These are phyloP conservation scores for Nakataea oryzae DNA, from an alignment of 2,329 filamentous ascomycete genomes.

Conservation along the genomic window DNA sequence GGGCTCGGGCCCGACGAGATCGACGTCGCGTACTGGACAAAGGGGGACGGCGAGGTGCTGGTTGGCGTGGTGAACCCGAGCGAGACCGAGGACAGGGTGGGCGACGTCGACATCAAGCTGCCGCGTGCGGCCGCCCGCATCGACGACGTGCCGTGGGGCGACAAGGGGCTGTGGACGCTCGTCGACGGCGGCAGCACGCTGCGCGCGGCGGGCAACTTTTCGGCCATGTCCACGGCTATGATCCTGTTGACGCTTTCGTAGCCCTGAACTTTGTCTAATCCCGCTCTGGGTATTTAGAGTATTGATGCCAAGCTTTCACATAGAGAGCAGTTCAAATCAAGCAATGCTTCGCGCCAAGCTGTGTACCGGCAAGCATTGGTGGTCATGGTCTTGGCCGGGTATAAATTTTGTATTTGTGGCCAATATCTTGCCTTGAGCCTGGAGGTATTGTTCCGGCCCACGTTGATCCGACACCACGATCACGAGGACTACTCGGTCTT, in stretches of 20 bases:
- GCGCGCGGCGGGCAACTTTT: neutral
- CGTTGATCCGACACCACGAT: fast-evolving
- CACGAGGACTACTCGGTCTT: neutral
- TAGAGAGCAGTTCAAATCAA: no score
- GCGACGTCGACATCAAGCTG: conserved; percentile 11
- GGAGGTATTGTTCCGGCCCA: no score
- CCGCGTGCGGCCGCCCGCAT: conserved; percentile 4
- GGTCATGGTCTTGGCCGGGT: neutral
- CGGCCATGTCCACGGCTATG: neutral
- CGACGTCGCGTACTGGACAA: conserved; percentile 25
- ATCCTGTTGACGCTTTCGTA: neutral
- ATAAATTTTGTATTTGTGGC: neutral
- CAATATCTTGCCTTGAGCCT: neutral
- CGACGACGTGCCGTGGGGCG: conserved; percentile 14
- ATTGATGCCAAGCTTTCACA: no score
- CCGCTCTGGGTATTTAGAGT: no score
- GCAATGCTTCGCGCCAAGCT: neutral
- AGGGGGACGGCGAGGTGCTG: conserved; percentile 15
- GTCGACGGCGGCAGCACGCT: conserved; percentile 7
- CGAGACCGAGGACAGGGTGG: conserved; percentile 6
- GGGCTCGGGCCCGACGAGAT: conserved; percentile 12
- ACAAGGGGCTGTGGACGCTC: conserved; percentile 12
- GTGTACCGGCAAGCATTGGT: neutral
- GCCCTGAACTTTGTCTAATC: no score
- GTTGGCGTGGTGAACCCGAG: conserved; percentile 24